phyloP scores from a whole-genome alignment of 140 eudicot species.

The Flaveria floridana region DNA sequence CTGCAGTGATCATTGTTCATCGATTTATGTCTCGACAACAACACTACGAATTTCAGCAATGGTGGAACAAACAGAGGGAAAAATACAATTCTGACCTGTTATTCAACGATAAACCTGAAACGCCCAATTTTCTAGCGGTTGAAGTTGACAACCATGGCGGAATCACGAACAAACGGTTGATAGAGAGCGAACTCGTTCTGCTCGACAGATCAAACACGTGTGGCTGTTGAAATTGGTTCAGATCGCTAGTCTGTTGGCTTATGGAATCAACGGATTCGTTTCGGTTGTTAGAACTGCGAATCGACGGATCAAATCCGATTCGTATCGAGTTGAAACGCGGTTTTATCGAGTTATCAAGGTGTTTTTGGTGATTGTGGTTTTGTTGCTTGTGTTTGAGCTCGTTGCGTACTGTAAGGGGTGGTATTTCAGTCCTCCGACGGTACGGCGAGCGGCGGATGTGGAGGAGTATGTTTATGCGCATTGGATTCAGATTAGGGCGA shows the following conservation, averaged over 20 bases:
- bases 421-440: constrained; percentile 66
- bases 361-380: constrained; percentile 40
- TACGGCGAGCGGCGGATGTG: constrained; percentile 45
- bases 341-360: constrained; percentile 51
- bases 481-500: constrained; percentile 59
- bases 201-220: constrained; percentile 59
- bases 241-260: constrained; percentile 38
- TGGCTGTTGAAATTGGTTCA: constrained; percentile 51
- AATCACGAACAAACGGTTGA: constrained; percentile 16
- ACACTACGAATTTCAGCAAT: constrained; percentile 75
- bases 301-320: constrained; percentile 47
- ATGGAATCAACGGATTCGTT: constrained; percentile 33
- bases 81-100: constrained; percentile 26
- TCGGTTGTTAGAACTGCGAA: constrained; percentile 48
- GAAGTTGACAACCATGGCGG: constrained; percentile 36
- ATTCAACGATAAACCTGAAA: constrained; percentile 37
- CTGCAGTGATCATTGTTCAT: constrained; percentile 19
- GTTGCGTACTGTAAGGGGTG: constrained; percentile 72
- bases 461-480: constrained; percentile 55
- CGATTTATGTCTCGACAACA: constrained; percentile 70
- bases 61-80: constrained; percentile 83
- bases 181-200: constrained; percentile 59
- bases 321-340: constrained; percentile 40
- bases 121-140: constrained; percentile 35
- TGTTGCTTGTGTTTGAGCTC: constrained; percentile 53